Base-by-base conservation (phyloP, 1,139 yeast species). In the Hemisphaericaspora lyxosophila region DNA sequence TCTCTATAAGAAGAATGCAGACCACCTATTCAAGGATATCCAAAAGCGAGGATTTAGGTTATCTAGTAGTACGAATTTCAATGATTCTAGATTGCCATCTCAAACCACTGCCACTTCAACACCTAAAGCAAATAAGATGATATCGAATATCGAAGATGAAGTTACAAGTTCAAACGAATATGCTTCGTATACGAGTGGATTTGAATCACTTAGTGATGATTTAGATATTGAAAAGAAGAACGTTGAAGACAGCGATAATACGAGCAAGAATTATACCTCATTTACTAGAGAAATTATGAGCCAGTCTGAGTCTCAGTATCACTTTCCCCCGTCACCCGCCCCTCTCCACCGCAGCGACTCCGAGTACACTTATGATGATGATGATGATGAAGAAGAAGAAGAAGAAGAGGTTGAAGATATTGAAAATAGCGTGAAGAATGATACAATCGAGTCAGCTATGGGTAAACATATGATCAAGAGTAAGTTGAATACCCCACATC, bases 1-100 rank as follows among this genome's bases (percentile, higher is more conserved):
- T 36, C 64, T 64, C 36, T 70, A 64, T 44, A 50, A 60, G 31
- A 55, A 55, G 26, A 68, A 70, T 49, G 76, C 75, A 7, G 60
- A 71, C 38, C 58, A 63, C 34, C 51, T 71, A 1, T 70, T 69
- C 46, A 63, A 63, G 26, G 64, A 70, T 43, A 56, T 71, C 25
- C 71, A 68, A 41, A 62, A 60, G 42, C 49, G 63, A 45, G 71
- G 67, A 1, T 61, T 55, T 37, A 28, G 23, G n/a, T 16, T 28
- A 9, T 4, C 31, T 5, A 6, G 13, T n/a, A 43, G 47, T 35
- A 41, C 40, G n/a, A 45, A 40, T 23, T 19, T 34, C n/a, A 33
- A 35, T 17, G 33, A 35, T 17, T 25, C 35, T 11, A 33, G 24
- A 11, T 25, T 31, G n/a, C 17, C 16, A 17, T 25, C 31, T 16